Evolutionary conservation across 2,329 filamentous ascomycete species (phyloP), one percentile per base, ranked within the genome.

Genomic region (Talaromyces sp.): DNA sequence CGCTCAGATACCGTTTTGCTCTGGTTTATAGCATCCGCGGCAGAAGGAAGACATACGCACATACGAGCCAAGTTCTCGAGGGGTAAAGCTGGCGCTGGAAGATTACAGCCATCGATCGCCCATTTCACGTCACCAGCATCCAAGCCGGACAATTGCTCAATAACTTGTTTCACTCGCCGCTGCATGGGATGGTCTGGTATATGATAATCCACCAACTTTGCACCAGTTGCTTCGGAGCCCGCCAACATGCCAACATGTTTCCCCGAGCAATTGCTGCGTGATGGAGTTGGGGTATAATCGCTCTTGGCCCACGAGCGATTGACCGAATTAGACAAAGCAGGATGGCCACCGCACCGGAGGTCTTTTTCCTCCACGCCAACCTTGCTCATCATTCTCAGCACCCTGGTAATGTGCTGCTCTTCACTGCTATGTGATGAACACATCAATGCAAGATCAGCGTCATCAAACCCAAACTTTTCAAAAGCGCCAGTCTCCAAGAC

Each of bases 171-270:
- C 2, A 82, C 76, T 8, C 68, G 67, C 10, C 62, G 19, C 60
- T 82, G 80, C 21, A 81, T 69, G 0, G 75, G 75, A 60, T 79
- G 73, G 0, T 62, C 62, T 0, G 69, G 62, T 0, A 71, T 60
- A 53, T 81, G 77, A 62, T 80, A 80, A 46, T 65, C 67, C 0
- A 24, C 59, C 3, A 73, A 58, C 2, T 65, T 62, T 0, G 67
- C 73, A 0, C 71, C 75, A 0, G 82, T 56, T 0, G 74, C 72
- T 29, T 68, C 71, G 0, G 78, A 71, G 1, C 74, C 80, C 0
- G 75, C 78, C 24, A 81, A 65, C 78, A 82, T 81, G 0, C 76
- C 79, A 3, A 70, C 75, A 63, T 82, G 79, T 46, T 82, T 82
- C 1, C 79, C 80, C 0, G 79, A 81, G 62, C 79, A 82, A 60